Conservation (phyloP, 106 monocot species). For the Posidonia australis region DNA sequence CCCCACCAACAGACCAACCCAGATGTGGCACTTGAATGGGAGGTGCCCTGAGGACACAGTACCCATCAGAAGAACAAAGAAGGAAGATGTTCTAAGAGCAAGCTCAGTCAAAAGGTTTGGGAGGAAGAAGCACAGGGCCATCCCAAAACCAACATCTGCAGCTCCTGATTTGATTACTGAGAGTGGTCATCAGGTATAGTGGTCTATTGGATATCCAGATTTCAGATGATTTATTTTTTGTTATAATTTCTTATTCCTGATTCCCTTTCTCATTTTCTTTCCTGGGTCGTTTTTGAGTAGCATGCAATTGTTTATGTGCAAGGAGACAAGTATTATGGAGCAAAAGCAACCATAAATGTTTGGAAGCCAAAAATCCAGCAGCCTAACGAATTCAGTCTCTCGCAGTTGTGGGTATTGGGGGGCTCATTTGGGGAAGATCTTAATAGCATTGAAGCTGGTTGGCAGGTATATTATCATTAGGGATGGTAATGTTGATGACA, state of each 20-base stretch:
- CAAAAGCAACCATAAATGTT: constrained; percentile 59
- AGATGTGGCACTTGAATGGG: constrained; percentile 45
- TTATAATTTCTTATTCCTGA: not conserved
- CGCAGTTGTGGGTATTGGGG: constrained; percentile 59
- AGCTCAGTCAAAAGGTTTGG: constrained; percentile 43
- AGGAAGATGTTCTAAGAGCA: constrained; percentile 32
- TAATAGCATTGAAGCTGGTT: constrained; percentile 69
- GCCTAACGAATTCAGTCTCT: constrained; percentile 55
- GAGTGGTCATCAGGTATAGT: constrained; percentile 32
- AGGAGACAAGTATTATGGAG: constrained; percentile 53
- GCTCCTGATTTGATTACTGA: constrained; percentile 31
- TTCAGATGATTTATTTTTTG: not conserved
- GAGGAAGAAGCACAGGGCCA: constrained; percentile 33
- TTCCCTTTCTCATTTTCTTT: not conserved
- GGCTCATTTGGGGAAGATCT: constrained; percentile 43
- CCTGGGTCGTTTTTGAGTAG: constrained; percentile 15
- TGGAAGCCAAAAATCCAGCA: constrained; percentile 54
- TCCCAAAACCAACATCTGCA: constrained; percentile 20
- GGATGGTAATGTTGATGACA: not conserved
- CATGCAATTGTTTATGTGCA: constrained; percentile 56
- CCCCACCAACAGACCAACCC: constrained; percentile 11
- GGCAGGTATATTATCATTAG: constrained; percentile 31
- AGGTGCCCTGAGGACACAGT: constrained; percentile 35
- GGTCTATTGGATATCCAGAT: not conserved
- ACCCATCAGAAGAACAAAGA: constrained; percentile 42